These are phyloP conservation scores for Striga hermonthica DNA, from an alignment of 305 asterid genomes.

Conservation along the genomic window DNA sequence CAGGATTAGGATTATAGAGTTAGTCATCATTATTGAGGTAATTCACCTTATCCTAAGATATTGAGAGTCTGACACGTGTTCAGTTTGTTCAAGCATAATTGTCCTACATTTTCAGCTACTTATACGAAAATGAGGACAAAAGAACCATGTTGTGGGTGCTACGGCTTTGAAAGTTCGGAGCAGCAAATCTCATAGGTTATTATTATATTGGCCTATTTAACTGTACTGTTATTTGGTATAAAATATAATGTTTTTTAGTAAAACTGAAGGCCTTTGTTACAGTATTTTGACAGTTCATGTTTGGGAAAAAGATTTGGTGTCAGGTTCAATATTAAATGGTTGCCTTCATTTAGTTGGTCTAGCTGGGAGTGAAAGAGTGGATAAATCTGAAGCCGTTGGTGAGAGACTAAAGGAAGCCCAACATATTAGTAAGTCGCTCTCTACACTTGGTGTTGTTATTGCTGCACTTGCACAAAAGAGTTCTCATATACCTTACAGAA, in stretches of 20 bases:
- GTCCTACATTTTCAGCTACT: too few species aligned
- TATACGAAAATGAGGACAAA: too few species aligned
- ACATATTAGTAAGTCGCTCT: slow-evolving; percentile 79
- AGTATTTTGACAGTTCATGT: slow-evolving; percentile 90
- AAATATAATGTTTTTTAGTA: slow-evolving; percentile 2
- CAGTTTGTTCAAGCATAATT: too few species aligned
- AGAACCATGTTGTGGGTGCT: slow-evolving; percentile 90
- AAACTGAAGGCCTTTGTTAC: slow-evolving; percentile 33
- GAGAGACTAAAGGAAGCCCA: slow-evolving; percentile 97
- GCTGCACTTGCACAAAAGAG: slow-evolving; percentile 92
- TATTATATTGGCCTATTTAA: background rate
- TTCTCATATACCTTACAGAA: slow-evolving; percentile 83
- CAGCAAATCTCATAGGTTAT: slow-evolving; percentile 85
- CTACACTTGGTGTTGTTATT: slow-evolving; percentile 92
- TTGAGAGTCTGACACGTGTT: too few species aligned
- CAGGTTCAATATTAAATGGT: slow-evolving; percentile 71
- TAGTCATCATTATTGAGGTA: too few species aligned
- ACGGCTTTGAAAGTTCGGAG: slow-evolving; percentile 89
- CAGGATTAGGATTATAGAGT: too few species aligned
- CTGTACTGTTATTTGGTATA: background rate
- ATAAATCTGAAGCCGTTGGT: slow-evolving; percentile 89
- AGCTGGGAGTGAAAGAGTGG: slow-evolving; percentile 95
- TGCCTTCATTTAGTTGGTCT: slow-evolving; percentile 92
- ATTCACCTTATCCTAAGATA: too few species aligned
- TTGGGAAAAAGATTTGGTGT: slow-evolving; percentile 74